Evolutionary conservation across 257 asterid genomes (phyloP).

Genomic region (Petunia axillaris): DNA sequence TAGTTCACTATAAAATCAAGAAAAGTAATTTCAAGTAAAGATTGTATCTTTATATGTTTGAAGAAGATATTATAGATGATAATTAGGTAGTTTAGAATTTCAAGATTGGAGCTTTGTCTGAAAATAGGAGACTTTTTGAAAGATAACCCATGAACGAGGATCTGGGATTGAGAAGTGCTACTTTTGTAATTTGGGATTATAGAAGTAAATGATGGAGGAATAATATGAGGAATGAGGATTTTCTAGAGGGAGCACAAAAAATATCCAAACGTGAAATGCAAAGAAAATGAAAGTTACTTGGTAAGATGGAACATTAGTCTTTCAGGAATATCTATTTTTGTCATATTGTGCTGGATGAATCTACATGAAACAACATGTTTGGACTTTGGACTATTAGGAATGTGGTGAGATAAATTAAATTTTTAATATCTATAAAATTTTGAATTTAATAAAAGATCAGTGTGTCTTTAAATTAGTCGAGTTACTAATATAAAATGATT

Average conservation of each 20-base stretch:
- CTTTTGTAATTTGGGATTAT: background rate
- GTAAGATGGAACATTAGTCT: background rate
- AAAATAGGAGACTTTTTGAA: background rate
- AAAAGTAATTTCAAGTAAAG: constrained; percentile 16
- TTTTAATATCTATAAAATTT: too few species aligned
- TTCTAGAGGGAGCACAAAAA: constrained; percentile 5
- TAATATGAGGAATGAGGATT: constrained; percentile 21
- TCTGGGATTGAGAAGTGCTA: background rate
- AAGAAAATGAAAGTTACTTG: constrained; percentile 12
- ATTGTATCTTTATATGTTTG: constrained; percentile 24
- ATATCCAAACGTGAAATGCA: constrained; percentile 4
- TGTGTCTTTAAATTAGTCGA: too few species aligned
- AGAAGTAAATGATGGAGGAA: background rate
- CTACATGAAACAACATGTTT: background rate
- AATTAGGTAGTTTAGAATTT: background rate
- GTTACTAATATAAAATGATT: too few species aligned
- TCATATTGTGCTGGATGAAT: background rate
- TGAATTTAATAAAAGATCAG: too few species aligned
- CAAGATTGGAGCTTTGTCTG: constrained; percentile 20
- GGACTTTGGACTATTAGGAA: too few species aligned
- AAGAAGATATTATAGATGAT: background rate
- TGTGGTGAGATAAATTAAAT: too few species aligned
- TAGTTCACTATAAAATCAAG: background rate
- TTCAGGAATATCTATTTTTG: constrained; percentile 21
- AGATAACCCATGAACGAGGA: background rate